Evolutionary conservation across 192 early-diverging fungal species (phyloP).

Genomic region (Linnemannia exigua): DNA sequence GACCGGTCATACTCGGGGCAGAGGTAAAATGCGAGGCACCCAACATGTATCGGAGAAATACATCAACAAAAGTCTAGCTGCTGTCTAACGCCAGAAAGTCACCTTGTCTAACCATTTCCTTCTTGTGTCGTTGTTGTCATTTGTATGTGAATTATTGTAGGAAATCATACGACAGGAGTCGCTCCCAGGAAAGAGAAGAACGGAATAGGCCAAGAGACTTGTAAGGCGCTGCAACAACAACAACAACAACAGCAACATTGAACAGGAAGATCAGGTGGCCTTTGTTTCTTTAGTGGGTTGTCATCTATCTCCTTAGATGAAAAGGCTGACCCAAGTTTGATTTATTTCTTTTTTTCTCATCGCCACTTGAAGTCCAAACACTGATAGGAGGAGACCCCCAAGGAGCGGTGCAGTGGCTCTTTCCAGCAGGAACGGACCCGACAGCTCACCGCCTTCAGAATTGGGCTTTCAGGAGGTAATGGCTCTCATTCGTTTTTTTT

Average conservation of each 20-base stretch:
- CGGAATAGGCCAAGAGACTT: constrained; percentile 47
- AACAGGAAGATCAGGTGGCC: constrained; percentile 5
- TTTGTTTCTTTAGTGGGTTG: neutral
- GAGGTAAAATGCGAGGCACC: constrained; percentile 22
- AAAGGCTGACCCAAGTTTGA: neutral
- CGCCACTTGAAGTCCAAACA: constrained; percentile 18
- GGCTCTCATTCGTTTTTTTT: neutral
- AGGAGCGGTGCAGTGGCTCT: constrained; percentile 21
- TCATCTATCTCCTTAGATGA: neutral
- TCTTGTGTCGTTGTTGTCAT: neutral
- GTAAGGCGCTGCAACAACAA: constrained; percentile 21
- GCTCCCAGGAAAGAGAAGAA: constrained; percentile 50
- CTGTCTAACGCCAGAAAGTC: neutral
- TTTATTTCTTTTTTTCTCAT: neutral
- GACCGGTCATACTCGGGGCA: constrained; percentile 36
- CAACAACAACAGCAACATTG: neutral
- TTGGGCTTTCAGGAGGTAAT: constrained; percentile 54
- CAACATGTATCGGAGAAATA: neutral
- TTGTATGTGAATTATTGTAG: constrained; percentile 17
- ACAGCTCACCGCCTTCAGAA: constrained; percentile 32
- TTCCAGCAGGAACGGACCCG: constrained; percentile 29
- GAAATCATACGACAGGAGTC: constrained; percentile 36
- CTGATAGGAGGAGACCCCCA: constrained; percentile 43
- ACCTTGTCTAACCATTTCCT: neutral
- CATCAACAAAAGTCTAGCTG: neutral